phyloP scores from a whole-genome alignment of 148 eudicot genomes.

The Persicaria tinctoria region DNA sequence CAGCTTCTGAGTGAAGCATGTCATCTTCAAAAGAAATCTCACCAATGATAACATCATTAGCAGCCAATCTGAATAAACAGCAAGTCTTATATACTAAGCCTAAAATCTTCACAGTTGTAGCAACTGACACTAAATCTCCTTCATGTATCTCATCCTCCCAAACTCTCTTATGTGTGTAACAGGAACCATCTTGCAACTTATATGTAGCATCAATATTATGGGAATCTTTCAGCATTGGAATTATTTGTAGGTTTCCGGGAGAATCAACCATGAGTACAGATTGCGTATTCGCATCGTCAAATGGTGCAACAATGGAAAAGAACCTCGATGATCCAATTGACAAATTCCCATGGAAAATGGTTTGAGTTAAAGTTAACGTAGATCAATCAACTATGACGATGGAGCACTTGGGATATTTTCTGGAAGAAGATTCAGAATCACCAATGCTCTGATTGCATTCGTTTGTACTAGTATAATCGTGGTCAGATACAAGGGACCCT shows the following conservation, averaged over 20 bases:
- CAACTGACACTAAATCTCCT: conserved; percentile 47
- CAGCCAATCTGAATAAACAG: conserved; percentile 50
- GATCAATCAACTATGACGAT: conserved; percentile 73
- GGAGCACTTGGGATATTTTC: conserved; percentile 51
- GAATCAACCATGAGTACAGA: conserved; percentile 59
- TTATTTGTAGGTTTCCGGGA: conserved; percentile 48
- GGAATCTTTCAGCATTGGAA: conserved; percentile 49
- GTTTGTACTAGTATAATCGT: conserved; percentile 30
- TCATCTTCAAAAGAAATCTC: conserved; percentile 43
- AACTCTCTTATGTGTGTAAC: conserved; percentile 23
- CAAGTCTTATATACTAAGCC: conserved; percentile 54
- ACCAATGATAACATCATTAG: conserved; percentile 46
- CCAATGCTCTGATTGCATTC: conserved; percentile 33
- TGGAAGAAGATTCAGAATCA: conserved; percentile 28
- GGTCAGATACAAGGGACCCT: conserved; percentile 27
- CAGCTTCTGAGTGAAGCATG: conserved; percentile 29
- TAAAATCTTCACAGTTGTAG: conserved; percentile 44
- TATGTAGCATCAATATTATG: conserved; percentile 34
- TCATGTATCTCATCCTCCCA: conserved; percentile 30
- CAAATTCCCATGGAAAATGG: conserved; percentile 69
- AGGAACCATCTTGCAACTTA: conserved; percentile 25
- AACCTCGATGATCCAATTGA: conserved; percentile 68
- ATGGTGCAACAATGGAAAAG: conserved; percentile 49
- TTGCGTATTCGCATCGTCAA: conserved; percentile 43
- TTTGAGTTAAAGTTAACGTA: conserved; percentile 69